phyloP scores from a whole-genome alignment of 2,329 filamentous ascomycete species.

The Arthrobotrys conoides region DNA sequence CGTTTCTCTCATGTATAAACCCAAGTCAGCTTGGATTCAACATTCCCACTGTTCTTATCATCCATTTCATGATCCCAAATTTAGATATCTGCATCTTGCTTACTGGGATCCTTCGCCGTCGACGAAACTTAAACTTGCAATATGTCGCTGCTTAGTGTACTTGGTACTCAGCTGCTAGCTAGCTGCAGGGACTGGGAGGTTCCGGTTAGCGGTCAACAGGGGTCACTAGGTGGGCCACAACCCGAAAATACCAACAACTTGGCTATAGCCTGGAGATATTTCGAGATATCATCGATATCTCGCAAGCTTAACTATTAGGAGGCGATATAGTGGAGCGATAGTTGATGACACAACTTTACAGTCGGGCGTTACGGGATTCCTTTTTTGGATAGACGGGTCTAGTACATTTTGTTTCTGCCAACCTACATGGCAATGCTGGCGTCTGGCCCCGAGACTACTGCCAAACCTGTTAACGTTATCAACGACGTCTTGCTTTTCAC shows the following conservation, averaged over 20 bases:
- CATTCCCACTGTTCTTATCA: not conserved
- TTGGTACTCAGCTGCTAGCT: too few relatives aligned
- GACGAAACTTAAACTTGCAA: conserved; percentile 1
- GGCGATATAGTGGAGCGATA: conserved; percentile 11
- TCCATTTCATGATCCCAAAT: not conserved
- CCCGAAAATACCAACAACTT: conserved; percentile 25
- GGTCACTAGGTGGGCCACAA: conserved; percentile 5
- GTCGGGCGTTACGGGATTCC: not conserved
- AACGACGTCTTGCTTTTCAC: not conserved
- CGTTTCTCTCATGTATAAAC: not conserved
- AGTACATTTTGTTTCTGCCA: not conserved
- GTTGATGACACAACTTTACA: not conserved
- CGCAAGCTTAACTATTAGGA: not conserved
- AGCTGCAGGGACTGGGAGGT: conserved; percentile 3
- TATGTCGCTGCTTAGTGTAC: not conserved
- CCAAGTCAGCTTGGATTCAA: not conserved
- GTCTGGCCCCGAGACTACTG: too few relatives aligned
- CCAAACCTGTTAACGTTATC: not conserved
- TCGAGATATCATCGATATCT: not conserved
- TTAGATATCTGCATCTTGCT: not conserved
- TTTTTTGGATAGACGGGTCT: not conserved
- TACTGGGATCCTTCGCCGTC: not conserved
- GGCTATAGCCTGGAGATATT: not conserved
- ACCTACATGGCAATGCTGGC: too few relatives aligned
- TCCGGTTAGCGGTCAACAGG: not conserved